Evolutionary conservation across 805 yeast genomes (phyloP).

Genomic region (Monosporozyma aquatica): DNA sequence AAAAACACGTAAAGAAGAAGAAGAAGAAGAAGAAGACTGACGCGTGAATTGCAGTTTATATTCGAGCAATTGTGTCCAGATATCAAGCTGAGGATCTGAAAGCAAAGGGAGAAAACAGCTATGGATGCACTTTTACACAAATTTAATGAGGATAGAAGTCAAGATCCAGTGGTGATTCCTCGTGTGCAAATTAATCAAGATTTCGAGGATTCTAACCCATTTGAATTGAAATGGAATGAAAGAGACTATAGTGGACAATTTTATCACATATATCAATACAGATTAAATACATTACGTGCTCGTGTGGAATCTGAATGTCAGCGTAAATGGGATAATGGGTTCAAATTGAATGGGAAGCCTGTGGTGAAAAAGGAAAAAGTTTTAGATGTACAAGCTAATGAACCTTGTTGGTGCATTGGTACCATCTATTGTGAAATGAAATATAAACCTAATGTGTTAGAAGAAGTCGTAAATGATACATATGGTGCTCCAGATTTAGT

Average conservation of each 20-base stretch:
- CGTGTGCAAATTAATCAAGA: slow-evolving; percentile 15
- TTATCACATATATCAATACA: slow-evolving; percentile 44
- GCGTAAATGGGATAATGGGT: slow-evolving; percentile 49
- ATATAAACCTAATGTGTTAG: slow-evolving; percentile 74
- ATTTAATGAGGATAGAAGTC: slow-evolving; percentile 10
- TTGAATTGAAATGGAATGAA: slow-evolving; percentile 21
- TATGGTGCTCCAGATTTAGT: slow-evolving; percentile 36
- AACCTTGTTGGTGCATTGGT: slow-evolving; percentile 73
- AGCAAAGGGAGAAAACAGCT: too few relatives aligned
- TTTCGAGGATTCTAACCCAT: slow-evolving; percentile 13
- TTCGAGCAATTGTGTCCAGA: background rate
- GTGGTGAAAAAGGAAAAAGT: slow-evolving; percentile 37
- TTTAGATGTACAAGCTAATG: slow-evolving; percentile 34
- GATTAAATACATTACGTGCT: slow-evolving; percentile 42
- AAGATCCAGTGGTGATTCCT: slow-evolving; percentile 9
- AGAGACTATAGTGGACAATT: slow-evolving; percentile 49
- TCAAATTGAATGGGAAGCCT: slow-evolving; percentile 29
- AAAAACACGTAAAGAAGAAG: background rate
- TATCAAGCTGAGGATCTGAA: background rate
- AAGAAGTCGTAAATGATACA: slow-evolving; percentile 58
- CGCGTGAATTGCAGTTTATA: background rate
- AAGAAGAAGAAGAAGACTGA: background rate
- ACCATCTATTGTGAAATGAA: slow-evolving; percentile 78
- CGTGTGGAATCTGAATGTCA: slow-evolving; percentile 38
- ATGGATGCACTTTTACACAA: slow-evolving; percentile 11